phyloP scores from a whole-genome alignment of 2,329 filamentous ascomycete species.

The Bisporella sp. region DNA sequence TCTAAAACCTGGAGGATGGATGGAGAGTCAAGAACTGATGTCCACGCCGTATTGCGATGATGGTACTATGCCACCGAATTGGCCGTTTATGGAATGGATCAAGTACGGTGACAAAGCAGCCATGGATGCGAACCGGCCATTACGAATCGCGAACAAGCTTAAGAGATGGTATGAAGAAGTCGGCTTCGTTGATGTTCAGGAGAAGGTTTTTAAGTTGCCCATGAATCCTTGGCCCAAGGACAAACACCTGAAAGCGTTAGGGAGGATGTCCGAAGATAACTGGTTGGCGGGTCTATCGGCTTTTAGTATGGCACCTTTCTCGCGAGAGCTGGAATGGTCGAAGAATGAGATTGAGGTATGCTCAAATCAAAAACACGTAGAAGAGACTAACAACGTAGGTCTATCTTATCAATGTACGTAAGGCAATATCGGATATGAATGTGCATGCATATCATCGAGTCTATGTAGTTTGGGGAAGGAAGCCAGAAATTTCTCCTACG shows the following conservation, averaged over 20 bases:
- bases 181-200: constrained; percentile 48
- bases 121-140: constrained; percentile 13
- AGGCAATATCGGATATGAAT: constrained; percentile 7
- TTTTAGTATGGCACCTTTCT: constrained; percentile 22
- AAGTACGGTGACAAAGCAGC: constrained; percentile 15
- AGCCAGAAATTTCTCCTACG: constrained; percentile 1
- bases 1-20: constrained; percentile 39
- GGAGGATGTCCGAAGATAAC: constrained; percentile 21
- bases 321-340: constrained; percentile 20
- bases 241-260: constrained; percentile 17
- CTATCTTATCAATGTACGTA: constrained; percentile 10
- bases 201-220: constrained; percentile 46
- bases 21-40: constrained; percentile 39
- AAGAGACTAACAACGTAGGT: not conserved
- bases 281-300: constrained; percentile 17
- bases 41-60: constrained; percentile 36
- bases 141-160: constrained; percentile 18
- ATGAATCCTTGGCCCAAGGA: constrained; percentile 46
- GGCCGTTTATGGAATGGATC: constrained; percentile 20
- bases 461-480: constrained; percentile 12
- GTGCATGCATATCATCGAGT: constrained; percentile 11
- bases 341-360: constrained; percentile 25
- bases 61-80: constrained; percentile 25
- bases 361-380: not conserved
- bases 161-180: constrained; percentile 31